Percentiles rank a stretch among this genome's conserved stretches.
Conservation (phyloP, 2,329 filamentous ascomycete genomes). For the Moelleriella libera region DNA sequence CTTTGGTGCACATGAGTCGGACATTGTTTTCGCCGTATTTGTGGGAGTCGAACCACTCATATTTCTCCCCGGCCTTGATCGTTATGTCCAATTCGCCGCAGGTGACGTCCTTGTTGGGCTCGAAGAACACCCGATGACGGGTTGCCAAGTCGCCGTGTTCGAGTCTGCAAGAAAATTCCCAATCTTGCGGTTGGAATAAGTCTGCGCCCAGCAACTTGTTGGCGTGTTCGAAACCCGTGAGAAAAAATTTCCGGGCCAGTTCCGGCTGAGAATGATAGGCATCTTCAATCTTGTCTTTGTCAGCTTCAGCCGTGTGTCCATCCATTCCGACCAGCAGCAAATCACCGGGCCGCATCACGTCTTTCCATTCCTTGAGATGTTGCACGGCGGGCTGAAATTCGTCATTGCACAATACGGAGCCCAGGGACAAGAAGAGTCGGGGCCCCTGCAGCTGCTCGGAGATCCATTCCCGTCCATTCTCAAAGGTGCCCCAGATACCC, state of each 20-base stretch:
- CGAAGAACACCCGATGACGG: conserved; percentile 24
- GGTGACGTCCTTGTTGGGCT: conserved; percentile 18
- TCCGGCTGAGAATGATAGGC: conserved; percentile 23
- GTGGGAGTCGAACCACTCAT: conserved; percentile 30
- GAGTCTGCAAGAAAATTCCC: conserved; percentile 21
- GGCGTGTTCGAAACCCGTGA: conserved; percentile 23
- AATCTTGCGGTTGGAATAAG: conserved; percentile 21
- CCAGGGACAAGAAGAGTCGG: conserved; percentile 24
- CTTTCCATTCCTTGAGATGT: conserved; percentile 21
- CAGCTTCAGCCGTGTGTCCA: conserved; percentile 17
- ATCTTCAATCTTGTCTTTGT: conserved; percentile 23
- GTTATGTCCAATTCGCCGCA: conserved; percentile 10
- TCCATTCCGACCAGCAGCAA: conserved; percentile 26
- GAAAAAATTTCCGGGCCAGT: conserved; percentile 21
- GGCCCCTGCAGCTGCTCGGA: conserved; percentile 12
- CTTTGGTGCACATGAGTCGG: conserved; percentile 23
- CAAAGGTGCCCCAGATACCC: conserved; percentile 26
- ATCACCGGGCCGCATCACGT: conserved; percentile 18
- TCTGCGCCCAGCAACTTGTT: conserved; percentile 19
- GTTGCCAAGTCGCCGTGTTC: conserved; percentile 19
- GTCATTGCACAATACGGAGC: conserved; percentile 28
- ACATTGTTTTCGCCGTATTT: conserved; percentile 23
- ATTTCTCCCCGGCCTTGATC: conserved; percentile 18
- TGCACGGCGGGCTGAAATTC: conserved; percentile 19
- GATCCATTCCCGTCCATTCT: conserved; percentile 18